Evolutionary conservation across 2,329 filamentous ascomycete genomes (phyloP), one percentile per base, ranked within the genome.

Genomic region (Beauveria medogensis): DNA sequence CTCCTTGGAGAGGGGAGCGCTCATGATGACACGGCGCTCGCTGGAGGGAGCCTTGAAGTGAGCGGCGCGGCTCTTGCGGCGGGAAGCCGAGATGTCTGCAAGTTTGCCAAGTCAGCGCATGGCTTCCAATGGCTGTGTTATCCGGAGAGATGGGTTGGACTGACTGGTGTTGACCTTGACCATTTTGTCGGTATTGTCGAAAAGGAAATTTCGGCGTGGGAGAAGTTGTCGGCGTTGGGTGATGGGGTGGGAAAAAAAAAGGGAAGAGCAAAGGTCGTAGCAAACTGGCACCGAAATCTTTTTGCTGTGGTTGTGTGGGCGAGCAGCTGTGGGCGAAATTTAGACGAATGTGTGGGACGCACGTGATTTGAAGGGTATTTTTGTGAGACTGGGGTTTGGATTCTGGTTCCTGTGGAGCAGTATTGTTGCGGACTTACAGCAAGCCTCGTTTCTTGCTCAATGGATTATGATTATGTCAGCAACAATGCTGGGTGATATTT

Each of bases 1-100:
- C 84, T 99, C 94, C 86, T 96, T 96, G 84, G 85, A 90, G 71
- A 97, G 86, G 73, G 91, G 90, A 70, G 94, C 92, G 83, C 89
- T 93, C 92, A 99, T 97, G 83, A 96, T 96, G 73, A 88, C 85
- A 77, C 94, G 91, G 80, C 94, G 92, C 77, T 91, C 85, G 83
- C 89, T 92, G 78, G 92, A 97, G 71, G 92, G 92, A 70, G 94
- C 94, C 78, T 85, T 83, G 87, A 96, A 99, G 86, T 99, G 93
- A 77, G 91, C 90, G 86, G 96, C 96, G 81, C 94, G 91, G 82
- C 91, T 94, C 91, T 99, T 99, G 83, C 93, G 89, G 82, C 93
- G 88, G 76, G 92, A 96, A 80, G 90, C 91, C 64, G 72, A 67
- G 74, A 91, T 75, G 72, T 77, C 85, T 88, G 28, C 5, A 53